Base-by-base conservation (phyloP, 257 asterid genomes). In the Salvia rosmarinus region DNA sequence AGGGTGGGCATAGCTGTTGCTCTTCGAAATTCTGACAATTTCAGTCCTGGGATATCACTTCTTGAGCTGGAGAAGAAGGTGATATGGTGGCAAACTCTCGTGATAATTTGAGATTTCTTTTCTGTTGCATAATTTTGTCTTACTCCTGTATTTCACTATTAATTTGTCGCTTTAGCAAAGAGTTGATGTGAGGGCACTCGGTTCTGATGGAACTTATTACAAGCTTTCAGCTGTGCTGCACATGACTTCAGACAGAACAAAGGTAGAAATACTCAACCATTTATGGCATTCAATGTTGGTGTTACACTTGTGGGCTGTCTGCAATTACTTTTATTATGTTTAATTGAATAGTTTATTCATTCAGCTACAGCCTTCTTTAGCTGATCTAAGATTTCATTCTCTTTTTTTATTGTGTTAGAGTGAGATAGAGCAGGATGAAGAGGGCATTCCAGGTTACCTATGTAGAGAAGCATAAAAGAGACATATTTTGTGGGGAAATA, bases 41-140 rank as follows among this genome's bases (percentile, higher is more conserved):
- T 88, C 71, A 79, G 95, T 81, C 87, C 89, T 51, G 99, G 99
- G 69, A 83, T 87, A 64, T 86, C 99, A 68, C 96, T 95, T 79
- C 95, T 95, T 82, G 99, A 91, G 83, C 91, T 95, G 85, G 99
- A 95, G 85, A 95, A 95, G 75, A 95, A 95, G 99, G 99, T 90
- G 75, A 88, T 34, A 44, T 44, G 61, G 74, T 63, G 51, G 42
- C 30, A 46, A 19, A 46, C 51, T 32, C 69, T 52, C 69, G 2
- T 44, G 51, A 71, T 56, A 57, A 65, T 58, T 68, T 69, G 16
- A 56, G 47, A 64, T 43, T 65, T 70, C 44, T 8, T 62, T 76
- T 71, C 21, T 46, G 56, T 59, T 11, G 35, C 54, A 44, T 62
- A 51, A 40, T 2, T 28, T 39, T 62, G 25, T 57, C 40, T 59